phyloP scores from a whole-genome alignment of 768 basidiomycete genomes.

The Mrakia gelida region DNA sequence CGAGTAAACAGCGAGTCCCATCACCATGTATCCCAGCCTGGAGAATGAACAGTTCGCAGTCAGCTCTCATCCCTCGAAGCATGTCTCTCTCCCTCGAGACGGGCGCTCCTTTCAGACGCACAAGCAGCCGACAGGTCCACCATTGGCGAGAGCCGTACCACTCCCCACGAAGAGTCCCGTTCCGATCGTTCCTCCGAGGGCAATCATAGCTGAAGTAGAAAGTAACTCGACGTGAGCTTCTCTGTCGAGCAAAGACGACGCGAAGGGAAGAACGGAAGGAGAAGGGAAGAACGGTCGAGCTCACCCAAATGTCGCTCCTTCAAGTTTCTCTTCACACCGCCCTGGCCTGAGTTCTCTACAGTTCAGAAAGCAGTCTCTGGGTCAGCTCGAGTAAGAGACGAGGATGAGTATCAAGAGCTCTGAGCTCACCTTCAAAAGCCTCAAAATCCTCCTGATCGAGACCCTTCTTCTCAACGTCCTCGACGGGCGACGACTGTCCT shows the following conservation, averaged over 20 bases:
- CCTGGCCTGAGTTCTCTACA: not conserved
- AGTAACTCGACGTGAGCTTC: not conserved
- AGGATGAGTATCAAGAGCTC: no score
- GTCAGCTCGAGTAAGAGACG: no score
- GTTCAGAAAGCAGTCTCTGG: no score
- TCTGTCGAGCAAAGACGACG: no score
- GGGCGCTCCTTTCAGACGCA: not conserved
- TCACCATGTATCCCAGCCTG: slow-evolving; percentile 9
- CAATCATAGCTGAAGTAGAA: slow-evolving; percentile 1
- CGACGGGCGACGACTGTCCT: no score
- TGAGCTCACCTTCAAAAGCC: no score
- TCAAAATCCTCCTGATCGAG: no score
- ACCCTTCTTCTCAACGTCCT: no score
- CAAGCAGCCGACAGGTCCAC: slow-evolving; percentile 21
- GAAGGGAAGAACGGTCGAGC: not conserved
- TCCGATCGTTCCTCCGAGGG: slow-evolving; percentile 25
- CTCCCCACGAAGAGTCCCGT: slow-evolving; percentile 29
- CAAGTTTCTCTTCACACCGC: slow-evolving; percentile 5
- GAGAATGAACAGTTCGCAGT: no score
- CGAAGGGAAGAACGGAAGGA: no score
- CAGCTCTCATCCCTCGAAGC: no score
- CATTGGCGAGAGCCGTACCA: slow-evolving; percentile 14
- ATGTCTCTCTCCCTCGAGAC: no score
- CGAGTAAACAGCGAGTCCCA: slow-evolving; percentile 23
- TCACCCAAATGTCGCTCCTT: slow-evolving; percentile 19